Base-by-base conservation (phyloP, 495 filamentous ascomycete species). In the Cryomyces minteri region DNA sequence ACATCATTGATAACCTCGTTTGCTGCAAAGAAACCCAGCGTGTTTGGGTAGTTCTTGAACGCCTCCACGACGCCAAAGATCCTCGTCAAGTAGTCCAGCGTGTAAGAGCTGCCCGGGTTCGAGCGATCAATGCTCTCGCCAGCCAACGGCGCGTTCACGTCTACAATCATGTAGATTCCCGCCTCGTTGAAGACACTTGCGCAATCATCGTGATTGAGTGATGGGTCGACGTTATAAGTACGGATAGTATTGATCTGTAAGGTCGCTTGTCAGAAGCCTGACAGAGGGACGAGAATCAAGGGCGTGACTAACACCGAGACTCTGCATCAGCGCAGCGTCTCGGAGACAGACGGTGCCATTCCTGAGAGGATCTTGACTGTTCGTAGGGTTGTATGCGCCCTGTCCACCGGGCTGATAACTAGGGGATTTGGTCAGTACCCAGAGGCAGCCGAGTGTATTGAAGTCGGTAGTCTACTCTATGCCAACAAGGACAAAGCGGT, bases 21-120 rank as follows among this genome's bases (percentile, higher is more conserved):
- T 41, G 83, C 88, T 34, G 83, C 74, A 61, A 95, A 92, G 72
- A 94, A 94, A 42, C 73, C 81, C n/a, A 94, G 67, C 3, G 79
- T 76, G 64, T 96, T 96, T 49, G 85, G 84, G 62, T 84, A 96
- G 60, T 72, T 71, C 68, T 88, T 88, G 79, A 96, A 96, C 31
- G 81, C 82, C 67, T 96, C 88, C 30, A 95, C 84, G 37, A 96
- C 71, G 55, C 77, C 78, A 61, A 94, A 95, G 48, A 84, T 83
- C 55, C 86, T 79, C 53, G 77, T 73, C 48, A 92, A 72, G 61
- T 96, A 96, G 32, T 56, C 63, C 36, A 65, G 63, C 54, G 76
- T 76, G 70, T 95, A 96, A 47, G 74, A 80, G 44, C 68, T 66
- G 50, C 53, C 56, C 12, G 88, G 84, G 49, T 80, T 66, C 31